A percentile compares a stretch with the other conserved stretches of the same genome.
Conservation (phyloP, 495 filamentous ascomycete species). For the Sabuloglossum arenarium region DNA sequence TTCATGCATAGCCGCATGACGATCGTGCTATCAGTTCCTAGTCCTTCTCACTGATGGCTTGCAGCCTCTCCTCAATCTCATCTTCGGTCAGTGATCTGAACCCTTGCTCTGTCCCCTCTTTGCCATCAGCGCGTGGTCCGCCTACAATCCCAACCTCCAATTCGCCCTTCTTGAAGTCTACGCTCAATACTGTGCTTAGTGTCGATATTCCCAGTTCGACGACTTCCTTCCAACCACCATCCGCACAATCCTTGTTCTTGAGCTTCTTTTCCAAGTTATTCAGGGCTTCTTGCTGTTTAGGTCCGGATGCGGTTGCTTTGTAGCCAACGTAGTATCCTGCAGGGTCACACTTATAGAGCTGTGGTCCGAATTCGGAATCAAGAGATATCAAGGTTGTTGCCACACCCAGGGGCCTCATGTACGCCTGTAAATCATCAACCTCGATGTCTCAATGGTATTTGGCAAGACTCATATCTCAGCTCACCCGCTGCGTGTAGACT, state of each 20-base stretch:
- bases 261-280: slow-evolving; percentile 98
- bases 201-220: slow-evolving; percentile 91
- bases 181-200: slow-evolving; percentile 84
- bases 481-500: slow-evolving; percentile 91
- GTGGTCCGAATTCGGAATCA: slow-evolving; percentile 82
- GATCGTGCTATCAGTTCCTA: slow-evolving; percentile 21
- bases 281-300: slow-evolving; percentile 94
- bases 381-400: slow-evolving; percentile 86
- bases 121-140: slow-evolving; percentile 50
- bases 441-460: slow-evolving; percentile 4
- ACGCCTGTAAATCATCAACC: slow-evolving; percentile 38
- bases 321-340: slow-evolving; percentile 95
- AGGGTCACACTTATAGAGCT: slow-evolving; percentile 95
- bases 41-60: slow-evolving; percentile 96
- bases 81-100: slow-evolving; percentile 89
- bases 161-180: slow-evolving; percentile 99
- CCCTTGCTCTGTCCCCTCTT: slow-evolving; percentile 50
- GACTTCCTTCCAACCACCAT: slow-evolving; percentile 91
- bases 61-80: slow-evolving; percentile 93
- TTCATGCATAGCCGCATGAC: not conserved
- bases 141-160: slow-evolving; percentile 95
- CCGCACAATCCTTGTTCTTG: slow-evolving; percentile 94
- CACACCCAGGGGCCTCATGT: slow-evolving; percentile 94
- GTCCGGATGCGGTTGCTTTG: slow-evolving; percentile 91
- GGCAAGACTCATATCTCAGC: slow-evolving; percentile 13